A percentile compares a stretch with the other conserved stretches of the same genome.
These are phyloP conservation scores for Agastache rugosa DNA, from an alignment of 257 asterid genomes.

Conservation along the genomic window DNA sequence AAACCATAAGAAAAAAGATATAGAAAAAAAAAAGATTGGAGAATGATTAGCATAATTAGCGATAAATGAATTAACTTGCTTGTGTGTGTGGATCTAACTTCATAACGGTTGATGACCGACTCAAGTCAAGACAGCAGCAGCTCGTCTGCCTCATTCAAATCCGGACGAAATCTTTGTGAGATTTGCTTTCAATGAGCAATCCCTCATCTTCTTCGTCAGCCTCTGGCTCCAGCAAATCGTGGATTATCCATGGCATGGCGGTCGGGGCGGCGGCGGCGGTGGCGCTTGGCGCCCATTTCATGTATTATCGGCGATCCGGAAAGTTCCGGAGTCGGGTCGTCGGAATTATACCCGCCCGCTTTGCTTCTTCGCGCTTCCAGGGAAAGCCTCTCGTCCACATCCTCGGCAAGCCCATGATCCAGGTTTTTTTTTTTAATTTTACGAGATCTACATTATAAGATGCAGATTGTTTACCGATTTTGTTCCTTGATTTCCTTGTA, in stretches of 20 bases:
- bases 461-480: neutral
- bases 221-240: conserved; percentile 53
- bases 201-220: conserved; percentile 43
- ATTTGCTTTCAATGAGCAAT: conserved; percentile 32
- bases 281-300: conserved; percentile 68
- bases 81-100: no score
- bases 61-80: no score
- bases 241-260: conserved; percentile 63
- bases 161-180: neutral
- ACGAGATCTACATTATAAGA: neutral
- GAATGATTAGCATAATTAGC: no score
- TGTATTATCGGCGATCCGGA: conserved; percentile 55
- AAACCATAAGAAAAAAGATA: no score
- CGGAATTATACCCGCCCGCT: conserved; percentile 95
- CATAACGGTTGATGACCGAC: neutral
- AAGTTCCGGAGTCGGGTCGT: conserved; percentile 76
- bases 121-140: neutral
- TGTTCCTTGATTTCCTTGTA: neutral
- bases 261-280: conserved; percentile 61
- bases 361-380: conserved; percentile 84
- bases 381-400: conserved; percentile 89
- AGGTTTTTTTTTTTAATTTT: conserved; percentile 44
- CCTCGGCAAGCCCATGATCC: conserved; percentile 98
- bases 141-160: neutral
- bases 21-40: no score